Evolutionary conservation across 1,284 basidiomycete genomes (phyloP).

Genomic region (Papiliotrema flavescens): DNA sequence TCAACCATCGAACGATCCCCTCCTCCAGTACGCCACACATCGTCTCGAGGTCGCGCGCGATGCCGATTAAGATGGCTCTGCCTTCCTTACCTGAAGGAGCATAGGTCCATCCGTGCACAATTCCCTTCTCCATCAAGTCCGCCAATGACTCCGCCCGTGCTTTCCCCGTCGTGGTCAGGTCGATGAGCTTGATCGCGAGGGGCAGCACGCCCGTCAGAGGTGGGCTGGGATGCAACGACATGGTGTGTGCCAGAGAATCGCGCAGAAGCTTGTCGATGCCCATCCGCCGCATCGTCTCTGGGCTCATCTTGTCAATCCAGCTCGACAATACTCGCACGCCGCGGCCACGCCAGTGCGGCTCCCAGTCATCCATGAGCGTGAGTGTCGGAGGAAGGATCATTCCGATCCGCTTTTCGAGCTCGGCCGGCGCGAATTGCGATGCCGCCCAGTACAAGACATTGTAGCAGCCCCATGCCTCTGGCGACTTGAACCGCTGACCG

Average conservation of each 20-base stretch:
- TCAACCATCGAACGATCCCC: constrained; percentile 44
- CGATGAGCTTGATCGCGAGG: constrained; percentile 17
- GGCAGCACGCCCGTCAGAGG: constrained; percentile 35
- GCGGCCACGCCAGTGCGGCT: constrained; percentile 36
- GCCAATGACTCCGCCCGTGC: constrained; percentile 25
- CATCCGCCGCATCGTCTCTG: constrained; percentile 32
- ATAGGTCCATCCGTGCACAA: constrained; percentile 41
- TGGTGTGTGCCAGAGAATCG: constrained; percentile 39
- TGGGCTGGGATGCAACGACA: constrained; percentile 36
- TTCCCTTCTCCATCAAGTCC: constrained; percentile 40
- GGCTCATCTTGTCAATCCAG: constrained; percentile 29
- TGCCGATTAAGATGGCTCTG: constrained; percentile 24
- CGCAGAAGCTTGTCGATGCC: constrained; percentile 42
- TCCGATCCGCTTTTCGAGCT: constrained; percentile 34
- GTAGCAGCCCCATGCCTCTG: constrained; percentile 28
- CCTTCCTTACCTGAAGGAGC: constrained; percentile 37
- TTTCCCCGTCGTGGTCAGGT: constrained; percentile 8
- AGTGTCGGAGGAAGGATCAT: constrained; percentile 45
- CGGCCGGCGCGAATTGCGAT: constrained; percentile 5
- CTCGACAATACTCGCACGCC: constrained; percentile 30
- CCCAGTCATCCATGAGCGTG: constrained; percentile 48
- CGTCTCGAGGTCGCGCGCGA: constrained; percentile 32
- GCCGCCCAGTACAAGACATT: constrained; percentile 31
- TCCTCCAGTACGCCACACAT: constrained; percentile 31
- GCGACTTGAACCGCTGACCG: constrained; percentile 29